A percentile compares a stretch with the other conserved stretches of the same genome.
These are phyloP conservation scores for Dendrobium officinale DNA, from an alignment of 106 monocot genomes.

Conservation along the genomic window DNA sequence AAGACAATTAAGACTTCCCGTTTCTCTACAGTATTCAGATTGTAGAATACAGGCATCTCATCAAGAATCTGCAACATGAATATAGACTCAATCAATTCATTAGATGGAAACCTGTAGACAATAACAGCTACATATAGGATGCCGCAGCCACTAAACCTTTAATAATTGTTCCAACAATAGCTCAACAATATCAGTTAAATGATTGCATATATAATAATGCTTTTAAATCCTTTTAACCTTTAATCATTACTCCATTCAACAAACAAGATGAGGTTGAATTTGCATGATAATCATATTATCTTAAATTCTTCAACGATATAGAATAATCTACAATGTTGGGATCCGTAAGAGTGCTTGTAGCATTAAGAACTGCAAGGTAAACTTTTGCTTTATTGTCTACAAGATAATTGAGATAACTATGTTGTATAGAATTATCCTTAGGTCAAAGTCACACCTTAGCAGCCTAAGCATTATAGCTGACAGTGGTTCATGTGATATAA, in stretches of 20 bases:
- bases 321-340: neutral
- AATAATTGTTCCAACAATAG: neutral
- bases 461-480: too few species aligned
- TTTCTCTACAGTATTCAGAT: conserved; percentile 86
- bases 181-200: neutral
- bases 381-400: neutral
- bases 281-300: neutral
- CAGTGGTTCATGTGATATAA: too few species aligned
- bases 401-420: too few species aligned
- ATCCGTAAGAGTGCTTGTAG: neutral
- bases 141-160: neutral
- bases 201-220: neutral
- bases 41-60: conserved; percentile 99
- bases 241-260: neutral
- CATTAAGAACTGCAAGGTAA: neutral
- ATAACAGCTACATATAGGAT: neutral
- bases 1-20: conserved; percentile 87
- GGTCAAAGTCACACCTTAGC: too few species aligned
- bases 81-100: neutral
- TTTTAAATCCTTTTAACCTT: neutral
- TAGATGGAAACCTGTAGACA: neutral
- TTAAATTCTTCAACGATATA: neutral
- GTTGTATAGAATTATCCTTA: too few species aligned
- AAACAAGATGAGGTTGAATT: neutral
- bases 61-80: conserved; percentile 74